A percentile compares a stretch with the other conserved stretches of the same genome.
These are phyloP conservation scores for Aphelidium insulamus DNA, from an alignment of 371 early-diverging fungal species.

Conservation along the genomic window DNA sequence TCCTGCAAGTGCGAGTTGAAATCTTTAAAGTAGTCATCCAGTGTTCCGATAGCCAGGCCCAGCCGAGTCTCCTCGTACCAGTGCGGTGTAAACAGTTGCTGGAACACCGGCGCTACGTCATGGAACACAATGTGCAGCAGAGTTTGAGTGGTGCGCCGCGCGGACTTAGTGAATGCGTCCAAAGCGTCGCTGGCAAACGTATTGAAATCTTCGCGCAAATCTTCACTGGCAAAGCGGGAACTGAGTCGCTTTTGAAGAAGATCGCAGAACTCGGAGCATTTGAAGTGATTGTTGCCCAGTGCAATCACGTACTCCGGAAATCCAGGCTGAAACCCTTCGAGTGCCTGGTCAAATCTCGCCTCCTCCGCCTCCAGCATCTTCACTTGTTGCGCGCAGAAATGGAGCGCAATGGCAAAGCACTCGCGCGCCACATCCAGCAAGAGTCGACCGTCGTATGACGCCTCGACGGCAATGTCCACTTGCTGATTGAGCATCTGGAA, in stretches of 20 bases:
- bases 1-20: conserved; percentile 54
- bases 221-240: conserved; percentile 35
- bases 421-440: conserved; percentile 64
- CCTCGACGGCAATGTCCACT: conserved; percentile 56
- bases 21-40: conserved; percentile 73
- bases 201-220: conserved; percentile 29
- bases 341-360: conserved; percentile 40
- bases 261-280: conserved; percentile 70
- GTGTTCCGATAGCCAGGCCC: conserved; percentile 56
- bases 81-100: conserved; percentile 40
- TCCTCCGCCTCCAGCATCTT: conserved; percentile 42
- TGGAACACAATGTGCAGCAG: conserved; percentile 58
- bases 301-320: conserved; percentile 83
- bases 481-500: conserved; percentile 94
- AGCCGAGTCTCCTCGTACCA: conserved; percentile 78
- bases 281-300: conserved; percentile 72
- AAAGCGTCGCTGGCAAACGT: conserved; percentile 32
- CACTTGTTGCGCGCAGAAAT: conserved; percentile 56
- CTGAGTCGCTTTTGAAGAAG: conserved; percentile 40
- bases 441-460: conserved; percentile 56
- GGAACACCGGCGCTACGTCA: conserved; percentile 48
- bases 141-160: conserved; percentile 39
- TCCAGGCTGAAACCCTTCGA: conserved; percentile 43
- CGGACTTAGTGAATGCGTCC: conserved; percentile 63
- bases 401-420: conserved; percentile 57